Percentiles rank a stretch among this genome's conserved stretches.
Conservation (phyloP, 163 green algal species). For the Scenedesmus sp. region DNA sequence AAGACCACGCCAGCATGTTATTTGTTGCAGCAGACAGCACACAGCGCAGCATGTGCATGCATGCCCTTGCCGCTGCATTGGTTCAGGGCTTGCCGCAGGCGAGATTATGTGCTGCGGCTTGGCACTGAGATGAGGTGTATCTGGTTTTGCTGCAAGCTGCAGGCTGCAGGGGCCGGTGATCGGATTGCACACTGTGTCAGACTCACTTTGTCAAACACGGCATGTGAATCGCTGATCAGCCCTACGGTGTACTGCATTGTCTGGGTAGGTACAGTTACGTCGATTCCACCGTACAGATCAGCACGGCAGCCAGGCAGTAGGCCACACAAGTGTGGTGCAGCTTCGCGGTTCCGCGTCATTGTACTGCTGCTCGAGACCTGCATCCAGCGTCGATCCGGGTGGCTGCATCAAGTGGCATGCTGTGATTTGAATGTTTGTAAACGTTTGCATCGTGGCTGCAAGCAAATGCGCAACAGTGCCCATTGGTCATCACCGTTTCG, state of each 20-base stretch:
- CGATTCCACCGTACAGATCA: background rate
- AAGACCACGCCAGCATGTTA: background rate
- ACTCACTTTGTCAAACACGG: slow-evolving; percentile 31
- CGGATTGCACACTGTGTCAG: background rate
- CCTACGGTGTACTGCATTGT: background rate
- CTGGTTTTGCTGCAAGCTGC: background rate
- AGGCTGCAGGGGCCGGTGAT: background rate
- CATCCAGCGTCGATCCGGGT: background rate
- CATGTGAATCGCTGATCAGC: slow-evolving; percentile 25
- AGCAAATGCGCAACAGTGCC: background rate
- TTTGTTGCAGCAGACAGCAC: background rate
- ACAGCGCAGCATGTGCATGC: background rate
- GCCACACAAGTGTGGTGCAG: background rate
- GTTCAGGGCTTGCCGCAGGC: background rate
- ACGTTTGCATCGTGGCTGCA: background rate
- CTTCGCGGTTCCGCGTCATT: slow-evolving; percentile 8
- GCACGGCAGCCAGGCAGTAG: background rate
- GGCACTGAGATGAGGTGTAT: background rate
- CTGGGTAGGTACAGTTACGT: too few relatives aligned
- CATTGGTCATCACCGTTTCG: background rate
- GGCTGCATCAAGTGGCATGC: background rate
- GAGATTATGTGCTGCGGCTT: background rate
- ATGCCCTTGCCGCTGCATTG: background rate
- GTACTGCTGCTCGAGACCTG: background rate
- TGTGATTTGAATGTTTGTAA: background rate